Conservation (phyloP, 2,329 filamentous ascomycete species). For the Fusarium subglutinans region DNA sequence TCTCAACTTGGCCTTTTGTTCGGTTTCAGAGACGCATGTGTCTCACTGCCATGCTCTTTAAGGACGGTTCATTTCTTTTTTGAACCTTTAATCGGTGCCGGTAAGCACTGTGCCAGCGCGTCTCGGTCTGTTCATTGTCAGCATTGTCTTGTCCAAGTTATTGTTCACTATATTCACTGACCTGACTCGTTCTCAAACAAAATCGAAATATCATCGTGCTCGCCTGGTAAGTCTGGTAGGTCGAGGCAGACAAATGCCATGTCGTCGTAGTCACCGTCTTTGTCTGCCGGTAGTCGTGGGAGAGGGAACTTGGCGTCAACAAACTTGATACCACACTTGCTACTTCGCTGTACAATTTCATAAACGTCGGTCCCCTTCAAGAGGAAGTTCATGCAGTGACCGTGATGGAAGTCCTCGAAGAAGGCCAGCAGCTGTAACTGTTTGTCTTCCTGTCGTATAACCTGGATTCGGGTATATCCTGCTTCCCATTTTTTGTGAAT, state of each 20-base stretch:
- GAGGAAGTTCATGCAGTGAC: conserved; percentile 88
- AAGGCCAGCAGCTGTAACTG: conserved; percentile 82
- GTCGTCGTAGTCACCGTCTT: conserved; percentile 63
- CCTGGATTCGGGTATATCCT: conserved; percentile 79
- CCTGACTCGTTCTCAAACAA: conserved; percentile 82
- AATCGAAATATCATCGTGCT: conserved; percentile 91
- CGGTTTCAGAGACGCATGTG: neutral
- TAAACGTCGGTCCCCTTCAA: conserved; percentile 86
- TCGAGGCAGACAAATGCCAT: conserved; percentile 85
- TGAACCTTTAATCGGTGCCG: conserved; percentile 64
- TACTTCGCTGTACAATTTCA: conserved; percentile 71
- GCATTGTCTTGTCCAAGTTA: neutral
- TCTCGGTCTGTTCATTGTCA: conserved; percentile 61
- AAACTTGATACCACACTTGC: conserved; percentile 78
- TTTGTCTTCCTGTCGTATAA: conserved; percentile 76
- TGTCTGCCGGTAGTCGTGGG: conserved; percentile 67
- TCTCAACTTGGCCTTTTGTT: conserved; percentile 16
- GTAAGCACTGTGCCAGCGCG: conserved; percentile 60
- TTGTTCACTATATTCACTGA: conserved; percentile 55
- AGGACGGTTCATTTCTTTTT: conserved; percentile 44
- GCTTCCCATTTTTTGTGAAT: conserved; percentile 97
- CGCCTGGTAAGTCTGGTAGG: conserved; percentile 86
- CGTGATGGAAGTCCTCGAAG: conserved; percentile 87
- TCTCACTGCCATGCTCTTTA: conserved; percentile 17
- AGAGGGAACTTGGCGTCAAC: conserved; percentile 92